Percentiles rank a stretch among this genome's conserved stretches.
Evolutionary conservation across 305 asterid genomes (phyloP).

Genomic region (Euphrasia arctica): DNA sequence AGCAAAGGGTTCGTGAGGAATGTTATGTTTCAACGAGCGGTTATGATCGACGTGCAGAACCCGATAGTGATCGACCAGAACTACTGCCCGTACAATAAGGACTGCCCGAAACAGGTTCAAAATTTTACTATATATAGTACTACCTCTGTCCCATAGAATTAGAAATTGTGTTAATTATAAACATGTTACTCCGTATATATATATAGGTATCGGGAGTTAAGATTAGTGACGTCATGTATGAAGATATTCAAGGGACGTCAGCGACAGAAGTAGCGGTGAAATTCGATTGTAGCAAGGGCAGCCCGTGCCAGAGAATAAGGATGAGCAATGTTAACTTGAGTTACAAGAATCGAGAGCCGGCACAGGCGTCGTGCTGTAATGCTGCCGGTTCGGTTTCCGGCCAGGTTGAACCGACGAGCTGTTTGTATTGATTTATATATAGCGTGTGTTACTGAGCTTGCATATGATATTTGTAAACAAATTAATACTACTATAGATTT

Average conservation of each 20-base stretch:
- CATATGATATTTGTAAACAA: too few relatives aligned
- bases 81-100: constrained; percentile 46
- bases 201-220: constrained; percentile 44
- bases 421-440: constrained; percentile 26
- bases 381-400: constrained; percentile 47
- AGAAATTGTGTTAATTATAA: too few relatives aligned
- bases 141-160: too few relatives aligned
- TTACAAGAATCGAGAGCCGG: constrained; percentile 30
- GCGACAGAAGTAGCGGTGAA: constrained; percentile 54
- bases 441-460: too few relatives aligned
- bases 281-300: constrained; percentile 47
- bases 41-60: constrained; percentile 50
- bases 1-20: constrained; percentile 57
- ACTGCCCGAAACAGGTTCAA: constrained; percentile 53
- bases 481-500: too few relatives aligned
- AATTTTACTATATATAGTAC: background rate
- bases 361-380: constrained; percentile 34
- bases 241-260: constrained; percentile 52
- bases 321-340: constrained; percentile 37
- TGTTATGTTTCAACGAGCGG: constrained; percentile 38
- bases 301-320: constrained; percentile 46
- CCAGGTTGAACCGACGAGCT: constrained; percentile 40
- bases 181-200: background rate
- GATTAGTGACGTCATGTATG: constrained; percentile 45
- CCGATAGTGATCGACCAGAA: constrained; percentile 72